These are phyloP conservation scores for Vigna nakashimae DNA, from an alignment of 306 rosid genomes.

Conservation along the genomic window DNA sequence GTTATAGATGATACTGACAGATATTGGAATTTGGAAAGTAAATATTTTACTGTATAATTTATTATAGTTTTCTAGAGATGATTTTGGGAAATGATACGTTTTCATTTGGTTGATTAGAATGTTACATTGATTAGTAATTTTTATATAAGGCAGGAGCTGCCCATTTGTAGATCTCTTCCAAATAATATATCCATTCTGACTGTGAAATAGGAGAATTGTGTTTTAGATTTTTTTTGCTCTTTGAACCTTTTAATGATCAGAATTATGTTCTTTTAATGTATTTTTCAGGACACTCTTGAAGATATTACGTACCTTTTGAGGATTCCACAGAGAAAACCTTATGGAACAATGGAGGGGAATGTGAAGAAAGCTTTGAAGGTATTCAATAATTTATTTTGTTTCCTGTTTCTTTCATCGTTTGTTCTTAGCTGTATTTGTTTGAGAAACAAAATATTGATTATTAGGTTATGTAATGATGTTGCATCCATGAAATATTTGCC, in stretches of 20 bases:
- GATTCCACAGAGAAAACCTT: conserved; percentile 96
- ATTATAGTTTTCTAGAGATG: neutral
- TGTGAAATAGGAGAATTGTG: neutral
- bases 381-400: neutral
- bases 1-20: neutral
- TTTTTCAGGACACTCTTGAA: conserved; percentile 78
- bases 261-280: conserved; percentile 22
- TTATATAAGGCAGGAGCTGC: neutral
- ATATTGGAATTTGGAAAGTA: neutral
- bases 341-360: conserved; percentile 94
- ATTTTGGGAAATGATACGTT: neutral
- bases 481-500: neutral
- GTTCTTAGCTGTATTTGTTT: conserved; percentile 3
- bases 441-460: conserved; percentile 13
- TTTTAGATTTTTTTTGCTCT: neutral
- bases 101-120: neutral
- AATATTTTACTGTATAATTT: neutral
- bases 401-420: neutral
- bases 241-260: conserved; percentile 14
- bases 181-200: conserved; percentile 15
- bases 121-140: neutral
- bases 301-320: conserved; percentile 85
- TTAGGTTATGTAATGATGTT: conserved; percentile 27
- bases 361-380: conserved; percentile 95
- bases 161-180: neutral